These are phyloP conservation scores for Daldinia eschscholtzii DNA, from an alignment of 2,329 filamentous ascomycete genomes.

Conservation along the genomic window DNA sequence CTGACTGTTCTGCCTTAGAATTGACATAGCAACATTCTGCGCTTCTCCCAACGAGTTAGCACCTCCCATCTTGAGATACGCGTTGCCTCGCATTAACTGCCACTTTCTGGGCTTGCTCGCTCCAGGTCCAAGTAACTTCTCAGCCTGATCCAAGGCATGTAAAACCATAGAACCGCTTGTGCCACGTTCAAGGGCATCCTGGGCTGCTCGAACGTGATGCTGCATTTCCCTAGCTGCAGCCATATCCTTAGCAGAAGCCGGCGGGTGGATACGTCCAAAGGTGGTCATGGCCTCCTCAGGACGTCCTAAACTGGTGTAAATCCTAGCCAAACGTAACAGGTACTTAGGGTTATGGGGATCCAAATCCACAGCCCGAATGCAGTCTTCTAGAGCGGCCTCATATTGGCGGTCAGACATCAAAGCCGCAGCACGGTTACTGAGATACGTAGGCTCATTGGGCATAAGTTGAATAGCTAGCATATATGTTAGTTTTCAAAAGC, in stretches of 20 bases:
- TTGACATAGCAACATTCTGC: constrained; percentile 89
- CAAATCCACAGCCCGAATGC: constrained; percentile 81
- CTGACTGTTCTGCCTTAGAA: constrained; percentile 87
- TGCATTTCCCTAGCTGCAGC: constrained; percentile 87
- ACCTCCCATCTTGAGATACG: constrained; percentile 91
- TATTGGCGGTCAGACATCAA: constrained; percentile 90
- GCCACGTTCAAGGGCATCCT: constrained; percentile 79
- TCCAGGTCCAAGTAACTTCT: constrained; percentile 79
- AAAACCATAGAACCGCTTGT: constrained; percentile 91
- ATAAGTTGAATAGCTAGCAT: constrained; percentile 87
- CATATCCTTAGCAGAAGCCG: constrained; percentile 87
- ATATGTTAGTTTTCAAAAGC: constrained; percentile 20
- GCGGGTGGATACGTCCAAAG: constrained; percentile 82
- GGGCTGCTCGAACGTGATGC: constrained; percentile 82
- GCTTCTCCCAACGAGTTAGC: constrained; percentile 90
- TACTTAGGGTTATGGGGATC: constrained; percentile 91
- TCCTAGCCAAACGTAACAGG: constrained; percentile 85
- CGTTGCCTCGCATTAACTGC: constrained; percentile 92
- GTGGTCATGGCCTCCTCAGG: constrained; percentile 88
- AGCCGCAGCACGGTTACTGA: constrained; percentile 94
- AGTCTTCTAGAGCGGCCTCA: constrained; percentile 85
- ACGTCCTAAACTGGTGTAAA: constrained; percentile 88
- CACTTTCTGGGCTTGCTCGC: constrained; percentile 90
- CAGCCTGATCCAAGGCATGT: constrained; percentile 91
- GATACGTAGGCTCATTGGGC: constrained; percentile 87